Evolutionary conservation across 768 basidiomycete genomes (phyloP).

Genomic region (Pleurotus citrinopileatus): DNA sequence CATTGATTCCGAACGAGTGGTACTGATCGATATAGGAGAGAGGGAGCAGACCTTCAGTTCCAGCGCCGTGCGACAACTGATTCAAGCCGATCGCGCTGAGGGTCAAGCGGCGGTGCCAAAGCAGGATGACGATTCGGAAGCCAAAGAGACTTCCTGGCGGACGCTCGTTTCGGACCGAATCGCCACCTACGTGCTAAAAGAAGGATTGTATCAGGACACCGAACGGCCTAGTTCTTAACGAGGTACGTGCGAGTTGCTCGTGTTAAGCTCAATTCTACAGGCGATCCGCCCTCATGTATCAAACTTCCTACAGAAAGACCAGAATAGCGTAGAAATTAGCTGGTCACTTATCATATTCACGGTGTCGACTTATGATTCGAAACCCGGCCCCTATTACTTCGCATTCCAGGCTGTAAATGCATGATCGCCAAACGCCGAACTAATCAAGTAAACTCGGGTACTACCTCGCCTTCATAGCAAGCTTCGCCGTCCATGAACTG

Average conservation of each 20-base stretch:
- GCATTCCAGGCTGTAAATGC: constrained; percentile 5
- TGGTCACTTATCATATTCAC: not conserved
- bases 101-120: not conserved
- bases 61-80: constrained; percentile 55
- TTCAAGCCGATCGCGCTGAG: constrained; percentile 18
- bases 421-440: constrained; percentile 5
- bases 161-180: constrained; percentile 43
- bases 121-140: constrained; percentile 11
- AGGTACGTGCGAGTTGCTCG: constrained; percentile 3
- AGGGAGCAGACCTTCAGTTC: constrained; percentile 64
- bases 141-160: constrained; percentile 38
- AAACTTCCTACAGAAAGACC: not conserved
- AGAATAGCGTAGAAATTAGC: not conserved
- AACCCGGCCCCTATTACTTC: constrained; percentile 5
- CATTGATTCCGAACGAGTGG: constrained; percentile 47
- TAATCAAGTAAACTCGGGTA: not conserved
- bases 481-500: constrained; percentile 2
- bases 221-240: not conserved
- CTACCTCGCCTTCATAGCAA: not conserved
- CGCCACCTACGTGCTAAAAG: constrained; percentile 47
- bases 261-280: constrained; percentile 9
- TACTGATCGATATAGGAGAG: constrained; percentile 59
- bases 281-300: constrained; percentile 10
- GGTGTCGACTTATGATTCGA: not conserved
- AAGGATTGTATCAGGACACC: constrained; percentile 38